Evolutionary conservation across 2,329 filamentous ascomycete species (phyloP).

Genomic region (Colletotrichum cereale): DNA sequence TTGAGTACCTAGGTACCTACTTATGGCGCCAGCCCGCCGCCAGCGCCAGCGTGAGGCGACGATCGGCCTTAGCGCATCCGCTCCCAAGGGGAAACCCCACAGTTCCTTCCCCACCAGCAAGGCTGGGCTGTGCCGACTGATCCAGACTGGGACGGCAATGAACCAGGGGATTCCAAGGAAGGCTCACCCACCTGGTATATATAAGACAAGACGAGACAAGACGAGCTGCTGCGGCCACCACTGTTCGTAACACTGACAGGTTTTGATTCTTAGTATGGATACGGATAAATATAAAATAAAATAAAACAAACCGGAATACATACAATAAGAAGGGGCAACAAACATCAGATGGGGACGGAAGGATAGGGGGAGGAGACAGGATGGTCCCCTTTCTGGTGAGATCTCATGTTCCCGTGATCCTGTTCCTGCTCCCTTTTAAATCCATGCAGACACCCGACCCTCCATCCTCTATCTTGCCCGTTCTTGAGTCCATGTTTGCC

Average conservation of each 20-base stretch:
- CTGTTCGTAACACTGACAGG: background rate
- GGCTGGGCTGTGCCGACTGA: slow-evolving; percentile 38
- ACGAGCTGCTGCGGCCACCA: background rate
- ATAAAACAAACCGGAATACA: background rate
- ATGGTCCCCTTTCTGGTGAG: background rate
- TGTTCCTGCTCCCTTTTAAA: background rate
- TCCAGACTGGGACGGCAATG: slow-evolving; percentile 27
- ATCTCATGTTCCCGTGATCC: background rate
- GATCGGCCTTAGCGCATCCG: slow-evolving; percentile 36
- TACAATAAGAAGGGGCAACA: background rate
- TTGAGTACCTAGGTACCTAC: too few relatives aligned
- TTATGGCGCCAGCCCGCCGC: too few relatives aligned
- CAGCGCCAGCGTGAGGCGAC: slow-evolving; percentile 19
- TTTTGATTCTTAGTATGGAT: background rate
- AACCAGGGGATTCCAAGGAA: slow-evolving; percentile 19
- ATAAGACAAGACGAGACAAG: slow-evolving; percentile 1
- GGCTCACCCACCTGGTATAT: background rate
- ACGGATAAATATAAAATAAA: background rate
- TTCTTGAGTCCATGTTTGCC: background rate
- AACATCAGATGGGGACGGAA: background rate
- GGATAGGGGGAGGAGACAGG: too few relatives aligned
- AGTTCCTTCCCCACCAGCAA: slow-evolving; percentile 30
- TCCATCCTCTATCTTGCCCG: background rate
- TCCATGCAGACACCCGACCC: slow-evolving; percentile 1
- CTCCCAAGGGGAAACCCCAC: slow-evolving; percentile 30